phyloP scores from a whole-genome alignment of 495 filamentous ascomycete genomes.

The Penicillium desertorum region DNA sequence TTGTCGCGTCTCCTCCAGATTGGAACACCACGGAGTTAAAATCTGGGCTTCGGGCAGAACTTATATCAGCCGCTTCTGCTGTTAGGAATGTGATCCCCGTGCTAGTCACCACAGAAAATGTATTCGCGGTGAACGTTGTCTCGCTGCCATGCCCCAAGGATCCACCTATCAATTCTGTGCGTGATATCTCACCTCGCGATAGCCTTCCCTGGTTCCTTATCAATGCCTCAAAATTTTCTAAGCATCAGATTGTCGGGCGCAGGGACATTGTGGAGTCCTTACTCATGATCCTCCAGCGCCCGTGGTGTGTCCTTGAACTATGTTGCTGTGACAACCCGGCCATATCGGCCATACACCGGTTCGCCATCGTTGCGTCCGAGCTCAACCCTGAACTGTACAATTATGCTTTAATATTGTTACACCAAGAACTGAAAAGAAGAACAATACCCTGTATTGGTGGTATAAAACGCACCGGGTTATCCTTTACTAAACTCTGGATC shows the following conservation, averaged over 20 bases:
- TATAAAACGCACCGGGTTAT: background rate
- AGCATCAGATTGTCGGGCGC: conserved; percentile 21
- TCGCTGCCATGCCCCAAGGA: conserved; percentile 7
- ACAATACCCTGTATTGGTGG: background rate
- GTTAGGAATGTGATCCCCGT: conserved; percentile 8
- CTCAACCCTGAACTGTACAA: conserved; percentile 11
- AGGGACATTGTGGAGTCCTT: conserved; percentile 14
- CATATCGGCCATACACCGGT: conserved; percentile 8
- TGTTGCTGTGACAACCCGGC: conserved; percentile 21
- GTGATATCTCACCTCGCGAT: background rate
- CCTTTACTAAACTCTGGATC: background rate
- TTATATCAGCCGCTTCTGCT: conserved; percentile 2
- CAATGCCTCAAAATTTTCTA: conserved; percentile 14
- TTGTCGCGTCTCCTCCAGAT: conserved; percentile 12
- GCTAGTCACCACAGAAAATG: background rate
- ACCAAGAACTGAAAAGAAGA: conserved; percentile 10
- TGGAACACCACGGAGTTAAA: background rate
- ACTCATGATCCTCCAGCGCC: conserved; percentile 22
- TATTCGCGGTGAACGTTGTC: background rate
- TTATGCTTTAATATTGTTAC: conserved; percentile 13
- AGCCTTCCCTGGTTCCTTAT: conserved; percentile 26
- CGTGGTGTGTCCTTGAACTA: conserved; percentile 28
- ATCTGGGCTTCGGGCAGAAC: background rate
- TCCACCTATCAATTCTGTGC: background rate
- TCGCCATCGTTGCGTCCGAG: conserved; percentile 10